Conservation (phyloP, 2,329 filamentous ascomycete genomes). For the Penicillium vulpinum region DNA sequence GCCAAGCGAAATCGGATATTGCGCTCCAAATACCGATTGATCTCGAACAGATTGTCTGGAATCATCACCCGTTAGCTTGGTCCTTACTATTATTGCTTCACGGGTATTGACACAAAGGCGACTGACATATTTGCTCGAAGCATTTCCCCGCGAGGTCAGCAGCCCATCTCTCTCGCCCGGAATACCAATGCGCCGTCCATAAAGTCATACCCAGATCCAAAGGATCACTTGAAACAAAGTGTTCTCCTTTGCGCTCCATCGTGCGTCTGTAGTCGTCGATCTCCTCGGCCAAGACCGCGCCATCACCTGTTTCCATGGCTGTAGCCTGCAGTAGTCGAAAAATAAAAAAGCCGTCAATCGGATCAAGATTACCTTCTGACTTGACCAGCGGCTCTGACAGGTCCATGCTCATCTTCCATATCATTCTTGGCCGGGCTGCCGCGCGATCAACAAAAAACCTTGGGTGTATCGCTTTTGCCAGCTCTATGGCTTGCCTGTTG, state of each 20-base stretch:
- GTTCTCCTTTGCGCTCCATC: constrained; percentile 47
- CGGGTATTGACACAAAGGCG: background rate
- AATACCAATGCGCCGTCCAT: constrained; percentile 57
- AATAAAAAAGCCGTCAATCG: constrained; percentile 55
- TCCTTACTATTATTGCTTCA: background rate
- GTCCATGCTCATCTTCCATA: constrained; percentile 59
- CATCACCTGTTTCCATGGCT: constrained; percentile 33
- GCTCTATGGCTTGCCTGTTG: constrained; percentile 53
- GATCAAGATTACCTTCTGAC: constrained; percentile 58
- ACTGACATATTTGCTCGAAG: constrained; percentile 40
- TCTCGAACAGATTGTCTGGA: constrained; percentile 39
- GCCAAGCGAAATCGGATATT: constrained; percentile 45
- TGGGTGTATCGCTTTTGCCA: constrained; percentile 56
- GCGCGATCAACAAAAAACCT: constrained; percentile 50
- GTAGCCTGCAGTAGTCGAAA: constrained; percentile 52
- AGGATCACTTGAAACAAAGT: constrained; percentile 51
- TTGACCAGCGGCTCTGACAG: constrained; percentile 50
- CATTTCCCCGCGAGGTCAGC: constrained; percentile 37
- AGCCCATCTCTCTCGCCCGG: constrained; percentile 52
- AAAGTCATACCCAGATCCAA: constrained; percentile 62
- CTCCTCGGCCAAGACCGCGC: constrained; percentile 47
- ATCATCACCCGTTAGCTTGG: background rate
- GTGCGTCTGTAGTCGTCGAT: constrained; percentile 55
- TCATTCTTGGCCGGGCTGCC: constrained; percentile 44
- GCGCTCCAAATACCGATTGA: constrained; percentile 37